These are phyloP conservation scores for Porcisia deanei DNA, from an alignment of 208 protist genomes.

Conservation along the genomic window DNA sequence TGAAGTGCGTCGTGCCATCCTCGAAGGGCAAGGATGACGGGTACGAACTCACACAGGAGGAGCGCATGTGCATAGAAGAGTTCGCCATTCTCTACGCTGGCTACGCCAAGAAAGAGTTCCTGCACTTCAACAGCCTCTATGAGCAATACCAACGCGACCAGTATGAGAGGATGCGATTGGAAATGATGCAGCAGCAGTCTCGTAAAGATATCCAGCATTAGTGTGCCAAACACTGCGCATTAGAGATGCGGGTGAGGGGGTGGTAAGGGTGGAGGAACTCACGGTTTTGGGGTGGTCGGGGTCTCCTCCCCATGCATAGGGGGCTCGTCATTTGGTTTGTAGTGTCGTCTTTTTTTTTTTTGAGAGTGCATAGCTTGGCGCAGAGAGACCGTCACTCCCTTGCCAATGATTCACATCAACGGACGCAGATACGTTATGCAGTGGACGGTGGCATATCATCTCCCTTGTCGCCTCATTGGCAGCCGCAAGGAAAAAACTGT, in stretches of 20 bases:
- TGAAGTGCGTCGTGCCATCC: constrained; percentile 74
- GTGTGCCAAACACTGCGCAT: neutral
- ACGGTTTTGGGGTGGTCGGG: too few relatives aligned
- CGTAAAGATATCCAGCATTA: constrained; percentile 65
- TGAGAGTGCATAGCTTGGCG: neutral
- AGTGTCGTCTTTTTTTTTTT: neutral
- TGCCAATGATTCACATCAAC: neutral
- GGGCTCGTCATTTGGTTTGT: neutral
- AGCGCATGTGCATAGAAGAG: constrained; percentile 80
- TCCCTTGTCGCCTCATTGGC: constrained; percentile 2
- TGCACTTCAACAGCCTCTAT: constrained; percentile 71
- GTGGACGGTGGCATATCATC: neutral
- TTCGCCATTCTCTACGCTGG: constrained; percentile 78
- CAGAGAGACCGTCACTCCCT: neutral
- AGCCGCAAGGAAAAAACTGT: neutral
- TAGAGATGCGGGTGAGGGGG: neutral
- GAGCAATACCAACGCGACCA: constrained; percentile 77
- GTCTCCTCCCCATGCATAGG: neutral
- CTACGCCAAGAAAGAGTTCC: constrained; percentile 61
- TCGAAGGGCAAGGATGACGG: constrained; percentile 46
- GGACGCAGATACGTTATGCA: neutral
- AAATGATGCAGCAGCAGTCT: constrained; percentile 67
- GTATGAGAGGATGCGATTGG: constrained; percentile 57
- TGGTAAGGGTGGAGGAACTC: neutral
- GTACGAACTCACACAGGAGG: constrained; percentile 55